Percentiles rank a stretch among this genome's conserved stretches.
These are phyloP conservation scores for Cladophialophora chaetospira DNA, from an alignment of 2,329 filamentous ascomycete genomes.

Conservation along the genomic window DNA sequence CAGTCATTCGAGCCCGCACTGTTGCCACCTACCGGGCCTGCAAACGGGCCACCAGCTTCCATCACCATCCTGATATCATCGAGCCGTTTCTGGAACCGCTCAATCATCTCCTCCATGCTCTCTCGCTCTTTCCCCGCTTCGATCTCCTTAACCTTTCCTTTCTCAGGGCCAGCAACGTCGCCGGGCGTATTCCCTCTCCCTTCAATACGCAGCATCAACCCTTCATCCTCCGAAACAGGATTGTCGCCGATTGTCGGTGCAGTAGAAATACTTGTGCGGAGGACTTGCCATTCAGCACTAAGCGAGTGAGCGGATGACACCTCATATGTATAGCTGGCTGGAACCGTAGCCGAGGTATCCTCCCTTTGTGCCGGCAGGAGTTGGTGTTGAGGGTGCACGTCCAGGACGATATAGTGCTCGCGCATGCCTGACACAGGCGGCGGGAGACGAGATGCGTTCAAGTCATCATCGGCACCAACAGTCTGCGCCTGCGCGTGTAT, in stretches of 20 bases:
- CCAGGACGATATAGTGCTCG: slow-evolving; percentile 61
- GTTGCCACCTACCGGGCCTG: neutral
- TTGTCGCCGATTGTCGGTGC: slow-evolving; percentile 68
- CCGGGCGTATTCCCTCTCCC: slow-evolving; percentile 35
- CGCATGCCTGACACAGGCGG: slow-evolving; percentile 49
- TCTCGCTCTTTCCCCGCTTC: slow-evolving; percentile 31
- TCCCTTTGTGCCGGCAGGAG: slow-evolving; percentile 5
- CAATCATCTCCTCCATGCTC: slow-evolving; percentile 50
- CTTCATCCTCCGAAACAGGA: slow-evolving; percentile 39
- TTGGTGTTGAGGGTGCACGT: slow-evolving; percentile 46
- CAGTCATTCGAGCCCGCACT: neutral
- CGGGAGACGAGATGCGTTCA: slow-evolving; percentile 44
- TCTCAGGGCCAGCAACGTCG: slow-evolving; percentile 33
- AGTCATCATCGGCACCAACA: slow-evolving; percentile 28
- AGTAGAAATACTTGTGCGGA: slow-evolving; percentile 54
- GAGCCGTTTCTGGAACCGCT: slow-evolving; percentile 48
- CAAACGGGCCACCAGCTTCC: slow-evolving; percentile 9
- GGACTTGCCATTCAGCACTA: slow-evolving; percentile 71
- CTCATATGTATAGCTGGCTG: slow-evolving; percentile 36
- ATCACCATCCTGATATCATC: slow-evolving; percentile 47
- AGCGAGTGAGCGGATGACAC: slow-evolving; percentile 73
- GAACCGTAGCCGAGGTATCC: slow-evolving; percentile 30
- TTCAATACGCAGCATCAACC: slow-evolving; percentile 49
- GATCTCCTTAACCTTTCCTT: slow-evolving; percentile 5
- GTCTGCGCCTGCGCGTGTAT: neutral